Evolutionary conservation across 768 basidiomycete genomes (phyloP).

Genomic region (Termitomyces sp.): DNA sequence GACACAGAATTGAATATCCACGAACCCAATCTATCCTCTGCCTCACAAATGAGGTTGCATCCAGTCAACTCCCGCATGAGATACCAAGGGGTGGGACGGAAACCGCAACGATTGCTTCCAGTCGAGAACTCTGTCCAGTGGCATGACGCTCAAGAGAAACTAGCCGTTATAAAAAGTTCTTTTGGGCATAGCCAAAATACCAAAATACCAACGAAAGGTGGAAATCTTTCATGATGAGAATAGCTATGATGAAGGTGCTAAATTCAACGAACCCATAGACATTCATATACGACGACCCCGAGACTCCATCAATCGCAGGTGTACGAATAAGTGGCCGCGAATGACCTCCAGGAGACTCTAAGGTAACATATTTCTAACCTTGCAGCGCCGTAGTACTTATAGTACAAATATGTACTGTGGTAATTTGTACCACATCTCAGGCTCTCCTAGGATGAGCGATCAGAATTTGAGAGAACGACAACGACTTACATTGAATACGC

Average conservation of each 20-base stretch:
- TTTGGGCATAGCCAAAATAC: conserved; percentile 31
- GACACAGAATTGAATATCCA: conserved; percentile 62
- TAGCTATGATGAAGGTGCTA: conserved; percentile 7
- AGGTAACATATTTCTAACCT: conserved; percentile 6
- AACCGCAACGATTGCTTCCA: conserved; percentile 90
- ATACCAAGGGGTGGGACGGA: conserved; percentile 76
- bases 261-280: conserved; percentile 69
- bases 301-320: conserved; percentile 99
- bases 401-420: conserved; percentile 56
- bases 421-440: conserved; percentile 69
- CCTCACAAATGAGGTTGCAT: conserved; percentile 93
- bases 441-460: conserved; percentile 34
- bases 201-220: conserved; percentile 93
- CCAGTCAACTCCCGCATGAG: conserved; percentile 81
- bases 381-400: background rate
- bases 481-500: conserved; percentile 75
- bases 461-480: conserved; percentile 12
- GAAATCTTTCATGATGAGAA: conserved; percentile 52
- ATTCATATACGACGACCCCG: conserved; percentile 95
- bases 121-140: conserved; percentile 94
- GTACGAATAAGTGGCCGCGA: conserved; percentile 83
- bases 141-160: conserved; percentile 65
- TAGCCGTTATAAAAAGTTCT: conserved; percentile 14
- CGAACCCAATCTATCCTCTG: conserved; percentile 89
- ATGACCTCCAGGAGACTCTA: conserved; percentile 93